Percentiles rank a stretch among this genome's conserved stretches.
Evolutionary conservation across 1,284 basidiomycete species (phyloP).

Genomic region (Tranzscheliella williamsii): DNA sequence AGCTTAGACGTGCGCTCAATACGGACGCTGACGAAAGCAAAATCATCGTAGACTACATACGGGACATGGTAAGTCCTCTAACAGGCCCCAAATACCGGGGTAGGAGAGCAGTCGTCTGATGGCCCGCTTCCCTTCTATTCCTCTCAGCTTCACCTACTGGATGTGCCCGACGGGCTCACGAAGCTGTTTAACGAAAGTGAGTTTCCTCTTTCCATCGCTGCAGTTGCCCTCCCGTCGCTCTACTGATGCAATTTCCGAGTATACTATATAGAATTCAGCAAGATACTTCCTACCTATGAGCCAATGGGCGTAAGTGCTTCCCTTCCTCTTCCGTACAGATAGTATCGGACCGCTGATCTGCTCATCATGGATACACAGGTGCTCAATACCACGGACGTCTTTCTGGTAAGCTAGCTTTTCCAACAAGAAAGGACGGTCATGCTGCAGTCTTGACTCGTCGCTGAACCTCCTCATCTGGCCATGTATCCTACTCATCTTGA

Average conservation of each 20-base stretch:
- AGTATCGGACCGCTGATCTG: too few species aligned
- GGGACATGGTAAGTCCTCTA: constrained; percentile 10
- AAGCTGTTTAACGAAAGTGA: constrained; percentile 33
- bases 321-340: too few species aligned
- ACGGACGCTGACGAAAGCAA: constrained; percentile 12
- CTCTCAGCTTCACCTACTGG: constrained; percentile 12
- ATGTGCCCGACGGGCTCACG: constrained; percentile 32
- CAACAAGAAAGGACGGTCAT: too few species aligned
- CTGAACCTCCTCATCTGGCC: too few species aligned
- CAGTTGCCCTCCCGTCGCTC: background rate
- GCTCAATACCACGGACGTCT: background rate
- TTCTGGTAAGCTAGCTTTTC: too few species aligned
- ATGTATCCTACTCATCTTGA: too few species aligned
- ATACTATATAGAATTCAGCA: constrained; percentile 25
- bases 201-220: background rate
- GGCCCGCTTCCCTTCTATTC: background rate
- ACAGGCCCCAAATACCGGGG: too few species aligned
- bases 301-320: constrained; percentile 7
- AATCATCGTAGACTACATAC: constrained; percentile 27
- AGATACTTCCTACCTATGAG: constrained; percentile 33
- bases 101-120: too few species aligned
- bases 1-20: constrained; percentile 10
- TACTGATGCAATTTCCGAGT: too few species aligned
- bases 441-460: too few species aligned
- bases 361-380: too few species aligned